A percentile compares a stretch with the other conserved stretches of the same genome.
Evolutionary conservation across 768 basidiomycete genomes (phyloP).

Genomic region (Termitomyces eurrhizus): DNA sequence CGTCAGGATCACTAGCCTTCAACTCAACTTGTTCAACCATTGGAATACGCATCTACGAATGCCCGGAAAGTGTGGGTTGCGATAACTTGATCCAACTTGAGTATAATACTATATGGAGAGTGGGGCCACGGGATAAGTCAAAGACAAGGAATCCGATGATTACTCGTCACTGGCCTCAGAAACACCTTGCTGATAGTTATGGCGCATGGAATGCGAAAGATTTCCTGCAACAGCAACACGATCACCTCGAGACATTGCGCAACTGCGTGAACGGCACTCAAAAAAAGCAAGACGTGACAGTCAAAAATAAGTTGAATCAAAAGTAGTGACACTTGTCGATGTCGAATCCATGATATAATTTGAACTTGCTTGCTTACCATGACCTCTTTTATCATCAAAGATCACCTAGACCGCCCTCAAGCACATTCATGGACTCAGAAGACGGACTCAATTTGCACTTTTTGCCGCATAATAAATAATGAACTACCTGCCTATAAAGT

Average conservation of each 20-base stretch:
- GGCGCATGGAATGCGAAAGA: slow-evolving; percentile 33
- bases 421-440: slow-evolving; percentile 48
- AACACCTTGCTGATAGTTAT: slow-evolving; percentile 48
- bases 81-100: slow-evolving; percentile 63
- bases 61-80: slow-evolving; percentile 71
- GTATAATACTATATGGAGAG: slow-evolving; percentile 49
- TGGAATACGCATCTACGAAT: slow-evolving; percentile 50
- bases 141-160: not conserved
- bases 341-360: not conserved
- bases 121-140: not conserved
- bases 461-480: slow-evolving; percentile 60
- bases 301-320: not conserved
- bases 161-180: slow-evolving; percentile 40
- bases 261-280: not conserved
- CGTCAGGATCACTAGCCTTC: slow-evolving; percentile 3
- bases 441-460: slow-evolving; percentile 42
- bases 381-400: slow-evolving; percentile 73
- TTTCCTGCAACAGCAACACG: slow-evolving; percentile 28
- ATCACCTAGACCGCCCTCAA: slow-evolving; percentile 45
- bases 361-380: slow-evolving; percentile 27
- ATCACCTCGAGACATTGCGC: slow-evolving; percentile 32
- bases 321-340: not conserved
- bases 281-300: not conserved
- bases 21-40: slow-evolving; percentile 47
- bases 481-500: slow-evolving; percentile 45